Base-by-base conservation (phyloP, 768 basidiomycete species). In the Epithele typhae region DNA sequence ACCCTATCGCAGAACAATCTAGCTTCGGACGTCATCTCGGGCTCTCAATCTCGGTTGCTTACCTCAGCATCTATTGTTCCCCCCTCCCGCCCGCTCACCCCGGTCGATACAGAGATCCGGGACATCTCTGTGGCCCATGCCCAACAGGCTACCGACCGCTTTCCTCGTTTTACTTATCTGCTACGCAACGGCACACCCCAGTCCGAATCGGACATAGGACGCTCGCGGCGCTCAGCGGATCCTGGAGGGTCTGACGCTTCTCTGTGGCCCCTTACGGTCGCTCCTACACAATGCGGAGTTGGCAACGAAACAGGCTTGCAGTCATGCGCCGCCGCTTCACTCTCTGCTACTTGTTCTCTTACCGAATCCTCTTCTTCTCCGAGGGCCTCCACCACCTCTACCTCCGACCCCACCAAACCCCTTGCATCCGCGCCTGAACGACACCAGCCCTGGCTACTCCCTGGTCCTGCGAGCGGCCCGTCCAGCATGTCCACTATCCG, bases 61-160 rank as follows among this genome's bases (percentile, higher is more conserved):
- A 51, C 45, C 40, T 46, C 50, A 51, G 45, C 50, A 30, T 32
- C 38, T 24, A 17, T 22, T 14, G 38, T 38, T 36, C 30, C 38
- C 33, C 38, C 43, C 23, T 11, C 42, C 42, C 40, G 50, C 27
- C 45, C 50, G 46, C 50, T 51, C 45, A 51, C 45, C 45, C 25
- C 36, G 27, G 38, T 34, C 37, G 43, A 43, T 17, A 34, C 37
- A 40, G 43, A 35, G 43, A 33, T 34, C 46, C 46, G 51, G 46
- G 33, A n/a, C 32, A 34, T 32, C 43, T 40, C 46, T 47, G 32
- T 52, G 38, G 51, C 42, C 14, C 40, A 24, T 33, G 21, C 33
- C 46, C 51, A 52, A 37, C 51, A 52, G 25, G 37, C 51, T 52
- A 52, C 51, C 46, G 51, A 48, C 51, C 51, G 51, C 51, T 52